Conservation (phyloP, 345 rosid genomes). For the Lagerstroemia speciosa region DNA sequence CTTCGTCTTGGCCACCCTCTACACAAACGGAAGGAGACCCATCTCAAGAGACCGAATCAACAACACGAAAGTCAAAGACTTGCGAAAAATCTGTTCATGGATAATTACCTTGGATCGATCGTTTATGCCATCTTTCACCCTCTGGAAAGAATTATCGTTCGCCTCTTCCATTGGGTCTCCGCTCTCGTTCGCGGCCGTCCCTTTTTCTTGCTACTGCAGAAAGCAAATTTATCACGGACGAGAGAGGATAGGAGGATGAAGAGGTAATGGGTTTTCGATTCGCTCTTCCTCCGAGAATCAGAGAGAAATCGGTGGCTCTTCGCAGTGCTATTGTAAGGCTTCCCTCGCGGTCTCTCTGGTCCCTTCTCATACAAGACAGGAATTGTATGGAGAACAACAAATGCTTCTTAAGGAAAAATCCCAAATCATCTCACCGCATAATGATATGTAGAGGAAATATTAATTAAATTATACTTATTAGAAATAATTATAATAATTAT, state of each 20-base stretch:
- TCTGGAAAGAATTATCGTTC: constrained; percentile 21
- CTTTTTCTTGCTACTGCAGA: neutral
- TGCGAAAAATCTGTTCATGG: neutral
- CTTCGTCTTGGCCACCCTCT: constrained; percentile 71
- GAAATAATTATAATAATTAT: no score
- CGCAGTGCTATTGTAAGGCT: neutral
- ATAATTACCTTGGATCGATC: constrained; percentile 57
- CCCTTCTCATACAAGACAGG: neutral
- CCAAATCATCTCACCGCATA: no score
- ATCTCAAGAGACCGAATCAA: constrained; percentile 9
- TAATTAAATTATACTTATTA: no score
- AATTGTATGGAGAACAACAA: neutral
- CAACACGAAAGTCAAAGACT: neutral
- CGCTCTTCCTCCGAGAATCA: neutral
- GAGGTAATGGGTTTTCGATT: neutral
- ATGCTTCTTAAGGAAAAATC: neutral
- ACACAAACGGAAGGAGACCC: constrained; percentile 12
- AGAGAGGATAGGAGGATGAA: neutral
- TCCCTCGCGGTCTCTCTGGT: neutral
- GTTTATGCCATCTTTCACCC: constrained; percentile 36
- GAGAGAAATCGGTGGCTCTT: neutral
- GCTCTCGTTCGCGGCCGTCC: constrained; percentile 29
- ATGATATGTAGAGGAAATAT: no score
- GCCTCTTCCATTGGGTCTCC: constrained; percentile 39
- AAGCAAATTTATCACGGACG: neutral